A percentile compares a stretch with the other conserved stretches of the same genome.
Evolutionary conservation across 2,329 filamentous ascomycete species (phyloP).

Genomic region (Arthrobotrys megalospora): DNA sequence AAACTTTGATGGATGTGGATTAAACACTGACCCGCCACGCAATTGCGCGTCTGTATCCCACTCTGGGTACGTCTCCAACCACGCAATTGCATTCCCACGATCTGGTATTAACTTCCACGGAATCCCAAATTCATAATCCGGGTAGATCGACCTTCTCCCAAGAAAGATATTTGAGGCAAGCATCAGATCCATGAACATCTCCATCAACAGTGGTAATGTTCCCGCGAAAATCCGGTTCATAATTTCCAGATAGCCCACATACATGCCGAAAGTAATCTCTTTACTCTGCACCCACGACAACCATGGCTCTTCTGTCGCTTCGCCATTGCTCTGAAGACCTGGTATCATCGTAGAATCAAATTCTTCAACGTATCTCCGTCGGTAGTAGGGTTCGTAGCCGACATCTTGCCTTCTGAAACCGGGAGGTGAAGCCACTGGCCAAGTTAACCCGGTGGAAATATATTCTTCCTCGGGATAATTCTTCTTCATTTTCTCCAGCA

Average conservation of each 20-base stretch:
- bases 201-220: slow-evolving; percentile 13
- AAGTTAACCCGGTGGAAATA: background rate
- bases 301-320: slow-evolving; percentile 1
- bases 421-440: background rate
- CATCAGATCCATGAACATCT: slow-evolving; percentile 23
- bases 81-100: background rate
- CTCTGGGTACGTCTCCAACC: slow-evolving; percentile 40
- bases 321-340: background rate
- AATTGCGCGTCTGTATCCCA: background rate
- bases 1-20: background rate
- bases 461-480: background rate
- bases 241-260: background rate
- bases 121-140: slow-evolving; percentile 25
- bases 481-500: background rate
- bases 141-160: slow-evolving; percentile 8
- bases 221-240: background rate
- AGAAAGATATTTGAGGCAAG: slow-evolving; percentile 24
- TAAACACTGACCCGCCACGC: background rate
- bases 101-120: background rate
- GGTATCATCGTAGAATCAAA: background rate
- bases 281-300: background rate
- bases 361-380: background rate
- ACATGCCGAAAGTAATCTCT: slow-evolving; percentile 1
- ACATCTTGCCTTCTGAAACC: slow-evolving; percentile 13
- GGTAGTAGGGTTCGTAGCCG: slow-evolving; percentile 6